A percentile compares a stretch with the other conserved stretches of the same genome.
These are phyloP conservation scores for Triangularia setosa DNA, from an alignment of 2,329 filamentous ascomycete genomes.

Conservation along the genomic window DNA sequence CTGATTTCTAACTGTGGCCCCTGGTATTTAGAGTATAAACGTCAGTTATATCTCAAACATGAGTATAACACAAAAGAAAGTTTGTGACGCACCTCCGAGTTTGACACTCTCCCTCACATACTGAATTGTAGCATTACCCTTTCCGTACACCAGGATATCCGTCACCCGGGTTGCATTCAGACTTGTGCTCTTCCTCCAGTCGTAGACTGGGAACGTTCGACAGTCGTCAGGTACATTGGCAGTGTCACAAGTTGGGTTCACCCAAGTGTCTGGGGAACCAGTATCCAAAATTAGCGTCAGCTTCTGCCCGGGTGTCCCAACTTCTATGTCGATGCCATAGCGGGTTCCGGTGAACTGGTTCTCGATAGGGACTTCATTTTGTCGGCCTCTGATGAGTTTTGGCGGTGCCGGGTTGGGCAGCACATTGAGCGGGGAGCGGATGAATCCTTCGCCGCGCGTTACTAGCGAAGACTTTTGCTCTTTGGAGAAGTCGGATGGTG, in stretches of 20 bases:
- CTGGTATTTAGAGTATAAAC: slow-evolving; percentile 19
- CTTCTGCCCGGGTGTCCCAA: slow-evolving; percentile 47
- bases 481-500: not conserved
- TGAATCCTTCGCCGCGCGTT: slow-evolving; percentile 20
- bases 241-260: slow-evolving; percentile 46
- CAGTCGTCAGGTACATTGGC: slow-evolving; percentile 37
- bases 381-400: slow-evolving; percentile 14
- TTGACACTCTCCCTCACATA: slow-evolving; percentile 46
- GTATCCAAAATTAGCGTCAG: slow-evolving; percentile 50
- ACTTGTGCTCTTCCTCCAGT: slow-evolving; percentile 39
- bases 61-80: not conserved
- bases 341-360: slow-evolving; percentile 21
- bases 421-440: slow-evolving; percentile 19
- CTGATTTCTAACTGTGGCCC: slow-evolving; percentile 40
- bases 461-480: not conserved
- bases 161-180: slow-evolving; percentile 36
- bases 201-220: slow-evolving; percentile 40
- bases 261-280: slow-evolving; percentile 53
- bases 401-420: slow-evolving; percentile 8
- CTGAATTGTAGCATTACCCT: slow-evolving; percentile 38
- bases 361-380: slow-evolving; percentile 17
- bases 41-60: slow-evolving; percentile 6
- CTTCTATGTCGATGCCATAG: slow-evolving; percentile 25
- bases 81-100: slow-evolving; percentile 37
- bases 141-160: slow-evolving; percentile 38